Conservation (phyloP, 352 stramenopile species). For the Phytophthora macrochlamydospora region DNA sequence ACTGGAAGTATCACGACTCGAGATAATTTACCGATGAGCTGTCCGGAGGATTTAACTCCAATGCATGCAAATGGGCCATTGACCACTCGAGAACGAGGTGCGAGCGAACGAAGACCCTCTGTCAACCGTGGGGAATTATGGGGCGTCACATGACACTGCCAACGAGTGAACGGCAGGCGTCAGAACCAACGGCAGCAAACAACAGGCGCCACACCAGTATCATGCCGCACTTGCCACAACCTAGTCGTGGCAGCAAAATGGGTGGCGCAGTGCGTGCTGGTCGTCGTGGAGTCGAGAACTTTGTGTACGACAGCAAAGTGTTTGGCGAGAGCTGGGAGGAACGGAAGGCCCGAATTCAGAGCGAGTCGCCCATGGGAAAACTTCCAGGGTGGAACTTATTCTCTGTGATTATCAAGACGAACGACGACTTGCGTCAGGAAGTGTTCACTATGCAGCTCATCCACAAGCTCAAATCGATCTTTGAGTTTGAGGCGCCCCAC, state of each 20-base stretch:
- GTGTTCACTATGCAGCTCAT: constrained; percentile 98
- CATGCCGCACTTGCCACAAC: constrained; percentile 30
- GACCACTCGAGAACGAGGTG: not conserved
- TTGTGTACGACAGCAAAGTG: constrained; percentile 83
- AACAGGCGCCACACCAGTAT: constrained; percentile 24
- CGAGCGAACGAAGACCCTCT: constrained; percentile 12
- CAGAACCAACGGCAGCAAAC: constrained; percentile 4
- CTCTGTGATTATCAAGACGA: constrained; percentile 97
- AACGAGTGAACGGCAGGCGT: constrained; percentile 17
- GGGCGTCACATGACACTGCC: constrained; percentile 22
- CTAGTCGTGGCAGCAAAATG: constrained; percentile 37
- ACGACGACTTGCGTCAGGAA: constrained; percentile 97
- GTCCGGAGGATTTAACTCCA: constrained; percentile 12
- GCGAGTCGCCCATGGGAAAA: constrained; percentile 77
- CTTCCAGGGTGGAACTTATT: constrained; percentile 90
- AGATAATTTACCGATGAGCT: constrained; percentile 8
- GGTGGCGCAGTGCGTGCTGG: constrained; percentile 21
- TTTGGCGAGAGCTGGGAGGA: constrained; percentile 79
- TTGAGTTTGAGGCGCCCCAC: constrained; percentile 90
- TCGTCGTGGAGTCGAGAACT: constrained; percentile 55
- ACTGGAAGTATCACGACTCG: constrained; percentile 11
- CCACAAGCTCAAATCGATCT: constrained; percentile 94
- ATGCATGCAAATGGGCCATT: constrained; percentile 9
- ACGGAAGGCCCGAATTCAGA: constrained; percentile 59
- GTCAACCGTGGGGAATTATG: not conserved